Conservation (phyloP, 1,139 yeast species). For the Debaryomyces subglobosus region DNA sequence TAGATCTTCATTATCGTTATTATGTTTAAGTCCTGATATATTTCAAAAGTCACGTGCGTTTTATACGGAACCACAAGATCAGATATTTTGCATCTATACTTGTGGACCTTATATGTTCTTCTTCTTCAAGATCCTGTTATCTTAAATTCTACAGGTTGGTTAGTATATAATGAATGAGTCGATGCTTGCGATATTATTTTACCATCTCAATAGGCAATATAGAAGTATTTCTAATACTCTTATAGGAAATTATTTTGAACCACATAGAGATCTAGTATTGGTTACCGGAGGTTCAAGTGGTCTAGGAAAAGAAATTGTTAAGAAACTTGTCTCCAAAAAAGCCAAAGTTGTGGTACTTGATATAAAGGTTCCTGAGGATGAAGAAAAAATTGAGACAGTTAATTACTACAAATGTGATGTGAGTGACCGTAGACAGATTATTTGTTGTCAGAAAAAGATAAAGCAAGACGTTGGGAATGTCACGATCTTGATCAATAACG, state of each 20-base stretch:
- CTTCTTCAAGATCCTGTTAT: neutral
- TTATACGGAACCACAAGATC: slow-evolving; percentile 7
- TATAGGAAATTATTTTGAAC: slow-evolving; percentile 56
- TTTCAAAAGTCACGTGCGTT: slow-evolving; percentile 4
- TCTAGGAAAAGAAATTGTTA: slow-evolving; percentile 67
- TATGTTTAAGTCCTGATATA: neutral
- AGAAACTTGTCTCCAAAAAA: slow-evolving; percentile 39
- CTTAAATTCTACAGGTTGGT: neutral
- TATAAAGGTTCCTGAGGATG: slow-evolving; percentile 42
- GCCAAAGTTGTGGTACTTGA: slow-evolving; percentile 69
- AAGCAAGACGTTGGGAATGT: slow-evolving; percentile 56
- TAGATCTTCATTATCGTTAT: neutral
- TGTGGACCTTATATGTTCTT: slow-evolving; percentile 3
- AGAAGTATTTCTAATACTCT: slow-evolving; percentile 36
- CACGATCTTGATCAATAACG: slow-evolving; percentile 77
- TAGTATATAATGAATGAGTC: slow-evolving; percentile 2
- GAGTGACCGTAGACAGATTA: slow-evolving; percentile 49
- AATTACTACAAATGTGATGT: slow-evolving; percentile 71
- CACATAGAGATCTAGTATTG: slow-evolving; percentile 59
- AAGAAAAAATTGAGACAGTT: slow-evolving; percentile 42
- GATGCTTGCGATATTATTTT: slow-evolving; percentile 1
- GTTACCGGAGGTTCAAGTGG: slow-evolving; percentile 86
- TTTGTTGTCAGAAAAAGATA: slow-evolving; percentile 39
- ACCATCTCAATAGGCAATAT: slow-evolving; percentile 29
- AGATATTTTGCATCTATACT: slow-evolving; percentile 6